phyloP scores from a whole-genome alignment of 768 basidiomycete species.

The Exsudoporus frostii region DNA sequence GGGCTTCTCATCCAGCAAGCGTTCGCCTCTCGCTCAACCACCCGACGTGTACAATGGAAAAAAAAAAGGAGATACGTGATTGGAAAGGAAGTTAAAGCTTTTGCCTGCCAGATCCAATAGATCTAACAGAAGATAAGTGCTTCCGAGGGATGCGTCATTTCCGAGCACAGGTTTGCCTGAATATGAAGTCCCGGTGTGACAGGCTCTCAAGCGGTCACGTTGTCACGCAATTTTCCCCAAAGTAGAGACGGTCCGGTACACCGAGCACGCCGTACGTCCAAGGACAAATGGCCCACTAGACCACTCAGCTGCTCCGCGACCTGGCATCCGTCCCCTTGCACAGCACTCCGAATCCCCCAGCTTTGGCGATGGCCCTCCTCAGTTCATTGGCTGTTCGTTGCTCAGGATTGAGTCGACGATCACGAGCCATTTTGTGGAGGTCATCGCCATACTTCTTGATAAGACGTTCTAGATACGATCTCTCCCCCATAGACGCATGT shows the following conservation, averaged over 20 bases:
- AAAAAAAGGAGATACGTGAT: conserved; percentile 7
- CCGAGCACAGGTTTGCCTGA: conserved; percentile 30
- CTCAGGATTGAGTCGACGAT: conserved; percentile 74
- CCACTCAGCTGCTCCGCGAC: conserved; percentile 10
- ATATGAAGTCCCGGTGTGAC: conserved; percentile 30
- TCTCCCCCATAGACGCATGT: conserved; percentile 67
- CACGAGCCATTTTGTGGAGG: conserved; percentile 71
- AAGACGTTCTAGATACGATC: conserved; percentile 60
- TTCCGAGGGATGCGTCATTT: conserved; percentile 18
- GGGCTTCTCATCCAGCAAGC: not conserved
- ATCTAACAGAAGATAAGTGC: conserved; percentile 11
- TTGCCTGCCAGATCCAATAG: conserved; percentile 7
- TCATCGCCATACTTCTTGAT: conserved; percentile 70
- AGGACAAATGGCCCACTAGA: not conserved
- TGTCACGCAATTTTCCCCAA: conserved; percentile 28
- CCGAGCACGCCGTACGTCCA: conserved; percentile 6
- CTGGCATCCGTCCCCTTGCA: not conserved
- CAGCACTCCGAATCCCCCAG: conserved; percentile 42
- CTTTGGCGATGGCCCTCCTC: conserved; percentile 55
- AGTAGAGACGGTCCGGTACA: conserved; percentile 9
- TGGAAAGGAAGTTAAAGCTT: conserved; percentile 2
- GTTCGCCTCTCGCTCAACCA: not conserved
- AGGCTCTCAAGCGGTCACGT: conserved; percentile 11
- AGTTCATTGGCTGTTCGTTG: conserved; percentile 86
- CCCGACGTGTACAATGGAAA: not conserved